Evolutionary conservation across 257 asterid species (phyloP).

Genomic region (Jaltomata sinuosa): DNA sequence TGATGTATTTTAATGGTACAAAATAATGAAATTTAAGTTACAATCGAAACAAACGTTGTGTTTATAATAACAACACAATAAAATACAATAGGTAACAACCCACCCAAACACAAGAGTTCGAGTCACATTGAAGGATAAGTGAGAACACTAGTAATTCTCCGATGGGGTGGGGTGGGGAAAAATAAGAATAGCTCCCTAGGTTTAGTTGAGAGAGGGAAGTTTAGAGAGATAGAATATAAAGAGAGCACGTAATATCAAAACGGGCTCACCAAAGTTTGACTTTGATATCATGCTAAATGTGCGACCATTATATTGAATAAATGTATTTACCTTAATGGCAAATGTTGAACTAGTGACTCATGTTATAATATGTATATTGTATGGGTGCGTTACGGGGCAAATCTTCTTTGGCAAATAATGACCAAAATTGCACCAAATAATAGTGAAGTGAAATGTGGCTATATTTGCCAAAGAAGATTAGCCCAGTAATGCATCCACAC

Average conservation of each 20-base stretch:
- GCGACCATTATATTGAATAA: background rate
- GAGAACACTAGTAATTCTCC: background rate
- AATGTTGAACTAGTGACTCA: no score
- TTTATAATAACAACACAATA: no score
- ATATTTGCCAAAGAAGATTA: background rate
- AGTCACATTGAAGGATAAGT: background rate
- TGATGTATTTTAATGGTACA: no score
- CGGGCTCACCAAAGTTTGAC: background rate
- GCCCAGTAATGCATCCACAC: constrained; percentile 7
- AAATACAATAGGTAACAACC: no score
- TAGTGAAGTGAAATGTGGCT: background rate
- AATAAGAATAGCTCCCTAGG: no score
- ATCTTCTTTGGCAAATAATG: constrained; percentile 1
- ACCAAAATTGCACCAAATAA: background rate
- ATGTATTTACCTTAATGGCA: background rate
- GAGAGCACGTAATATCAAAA: background rate
- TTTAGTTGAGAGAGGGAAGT: background rate
- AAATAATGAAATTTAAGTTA: no score
- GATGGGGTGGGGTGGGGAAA: no score
- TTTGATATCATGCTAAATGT: background rate
- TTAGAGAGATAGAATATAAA: no score
- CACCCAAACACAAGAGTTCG: no score
- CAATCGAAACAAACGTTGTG: no score
- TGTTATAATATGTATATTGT: no score
- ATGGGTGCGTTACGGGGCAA: background rate